Base-by-base conservation (phyloP, 208 protist species). In the Leptomonas pyrrhocoris region DNA sequence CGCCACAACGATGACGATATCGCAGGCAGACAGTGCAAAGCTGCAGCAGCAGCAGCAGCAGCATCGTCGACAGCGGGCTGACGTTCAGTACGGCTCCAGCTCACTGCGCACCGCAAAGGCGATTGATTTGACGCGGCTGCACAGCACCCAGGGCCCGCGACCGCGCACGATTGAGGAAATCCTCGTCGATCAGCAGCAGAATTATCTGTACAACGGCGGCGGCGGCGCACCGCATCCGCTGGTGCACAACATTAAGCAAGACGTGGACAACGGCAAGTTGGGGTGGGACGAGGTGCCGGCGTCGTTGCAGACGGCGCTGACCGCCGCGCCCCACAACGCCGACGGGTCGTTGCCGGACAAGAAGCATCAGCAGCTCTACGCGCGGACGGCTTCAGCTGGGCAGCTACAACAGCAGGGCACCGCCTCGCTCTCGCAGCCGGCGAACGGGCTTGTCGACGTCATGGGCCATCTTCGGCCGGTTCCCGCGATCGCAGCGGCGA, bases 101-200 rank as follows among this genome's bases (percentile, higher is more conserved):
- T 85, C 83, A 5, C 72, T 92, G 31, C 74, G 79, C 54, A 88
- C 83, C 2, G 83, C 83, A 0, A 80, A 72, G 64, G 74, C 86
- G 0, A 54, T 92, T 4, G 73, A 83, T 48, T 60, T 79, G 38
- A 38, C 68, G 2, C 56, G 71, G n/a, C 73, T 89, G 23, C 81
- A 92, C 79, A 51, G 66, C 59, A 87, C 81, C 34, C 83, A 87
- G 75, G 74, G 67, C 46, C 79, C 73, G 12, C 67, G 56, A n/a
- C 53, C 74, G 5, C 77, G 74, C 23, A 83, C 80, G 0, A 85
- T 96, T 73, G 90, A 96, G 60, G 86, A 92, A 34, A 79, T 94
- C 3, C 84, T 96, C 46, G 79, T 81, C 11, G 55, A 74, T 36
- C 55, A 91, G 70, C 73, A 80, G 30, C 68, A 62, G n/a, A 31